Base-by-base conservation (phyloP, 306 rosid species). In the Hippophae rhamnoides region DNA sequence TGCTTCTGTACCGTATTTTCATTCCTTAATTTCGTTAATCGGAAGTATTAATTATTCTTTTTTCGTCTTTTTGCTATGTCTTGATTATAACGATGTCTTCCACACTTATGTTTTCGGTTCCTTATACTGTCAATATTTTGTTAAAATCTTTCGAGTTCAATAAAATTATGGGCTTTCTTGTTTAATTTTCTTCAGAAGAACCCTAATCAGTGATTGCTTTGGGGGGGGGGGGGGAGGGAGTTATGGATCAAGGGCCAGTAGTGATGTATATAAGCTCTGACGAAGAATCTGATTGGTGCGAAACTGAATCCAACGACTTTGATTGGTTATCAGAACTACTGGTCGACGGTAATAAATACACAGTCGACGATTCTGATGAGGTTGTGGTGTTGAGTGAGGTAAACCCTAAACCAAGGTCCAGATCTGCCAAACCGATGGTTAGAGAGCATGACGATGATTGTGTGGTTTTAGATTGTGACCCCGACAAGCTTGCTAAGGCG, bases 241-340 rank as follows among this genome's bases (percentile, higher is more conserved):
- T 14, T 47, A 72, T 81, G 73, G 69, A 65, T 69, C 47, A 62
- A 43, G 67, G 51, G 69, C 77, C 80, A 26, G 62, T 64, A 52
- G 66, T 85, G 11, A 58, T 76, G 5, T 83, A 85, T 10, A 85
- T 89, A 66, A 89, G 97, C 76, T 89, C 97, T n/a, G 90, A 85
- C 31, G 94, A 89, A n/a, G 90, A 89, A 31, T 26, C 49, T 49
- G 66, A 27, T 54, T 51, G 51, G 52, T 44, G 47, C 40, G 76
- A 47, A 43, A 11, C 58, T 25, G 53, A 54, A 41, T 47, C 6
- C 8, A 5, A 23, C 2, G 73, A 63, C 47, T 61, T 23, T 6
- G 82, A 72, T 60, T 89, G 90, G 88, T 38, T 85, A 0, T 69
- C 73, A 63, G 79, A 71, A 48, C 56, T 81, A 42, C 62, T 89